Evolutionary conservation across 352 stramenopile genomes (phyloP), one percentile per base, ranked within the genome.

Genomic region (Nothophytophthora sp.): DNA sequence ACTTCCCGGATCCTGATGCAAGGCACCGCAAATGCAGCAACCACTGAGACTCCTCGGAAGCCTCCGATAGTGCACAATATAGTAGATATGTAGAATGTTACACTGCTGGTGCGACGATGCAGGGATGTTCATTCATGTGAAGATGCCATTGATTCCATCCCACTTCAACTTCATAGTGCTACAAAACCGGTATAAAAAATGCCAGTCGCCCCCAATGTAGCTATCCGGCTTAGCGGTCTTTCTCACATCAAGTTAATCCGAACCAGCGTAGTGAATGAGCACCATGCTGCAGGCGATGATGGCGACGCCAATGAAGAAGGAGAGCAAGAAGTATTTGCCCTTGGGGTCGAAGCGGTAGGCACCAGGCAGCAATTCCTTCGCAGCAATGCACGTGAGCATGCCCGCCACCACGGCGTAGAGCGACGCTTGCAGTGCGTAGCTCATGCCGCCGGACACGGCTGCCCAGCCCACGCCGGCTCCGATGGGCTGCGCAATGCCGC

Each of bases 391-490:
- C 10, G 98, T 76, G 72, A 84, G 95, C 81, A 98, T 98, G 33
- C 95, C 96, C 13, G 81, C 75, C 12, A 98, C 90, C 1, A 97
- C 37, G 9, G 85, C 88, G 72, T 98, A 99, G 5, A 99, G 65
- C 3, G 91, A 71, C 2, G 69, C 96, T 33, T 80, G 70, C 15
- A 98, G 70, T 24, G 95, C 59, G 11, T 77, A 70, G 28, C 60
- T 77, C 27, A 83, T 24, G 16, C 75, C 78, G 10, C 70, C 76
- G 42, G 52, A 83, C 16, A 58, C 75, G 40, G 49, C 60, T 35
- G 44, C 62, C 66, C 44, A 87, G 4, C 27, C 96, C 5, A 99
- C 55, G 10, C 88, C 48, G 13, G 89, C 95, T 20, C 90, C 96
- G 22, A 98, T 47, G 1, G 92, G 88, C 76, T 99, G 86, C 11